Percentiles rank a stretch among this genome's conserved stretches.
Conservation (phyloP, 495 filamentous ascomycete genomes). For the Trichoderma virens region DNA sequence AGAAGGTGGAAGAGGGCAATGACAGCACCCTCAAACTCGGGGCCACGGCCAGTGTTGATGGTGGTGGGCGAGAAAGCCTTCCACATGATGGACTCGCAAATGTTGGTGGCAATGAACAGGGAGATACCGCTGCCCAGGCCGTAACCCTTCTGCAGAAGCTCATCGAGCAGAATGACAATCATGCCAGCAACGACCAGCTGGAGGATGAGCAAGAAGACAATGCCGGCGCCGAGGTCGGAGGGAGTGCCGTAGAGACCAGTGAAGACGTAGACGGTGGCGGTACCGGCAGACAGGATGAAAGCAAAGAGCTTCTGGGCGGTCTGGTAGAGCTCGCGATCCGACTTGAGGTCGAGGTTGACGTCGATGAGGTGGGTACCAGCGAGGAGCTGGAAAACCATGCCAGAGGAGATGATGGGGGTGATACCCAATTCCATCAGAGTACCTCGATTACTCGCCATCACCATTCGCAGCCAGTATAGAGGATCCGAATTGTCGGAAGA, state of each 20-base stretch:
- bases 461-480: constrained; percentile 99
- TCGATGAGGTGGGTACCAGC: constrained; percentile 99
- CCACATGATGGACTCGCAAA: constrained; percentile 99
- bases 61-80: constrained; percentile 98
- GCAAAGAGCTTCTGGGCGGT: constrained; percentile 99
- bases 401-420: constrained; percentile 97
- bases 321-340: constrained; percentile 98
- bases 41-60: constrained; percentile 98
- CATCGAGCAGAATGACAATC: constrained; percentile 97
- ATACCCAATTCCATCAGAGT: constrained; percentile 99
- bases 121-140: constrained; percentile 97
- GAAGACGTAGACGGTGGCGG: constrained; percentile 93
- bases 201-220: constrained; percentile 94
- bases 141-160: constrained; percentile 99
- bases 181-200: constrained; percentile 95
- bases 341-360: constrained; percentile 98
- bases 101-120: constrained; percentile 99
- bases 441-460: constrained; percentile 97
- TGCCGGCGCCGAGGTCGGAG: constrained; percentile 90
- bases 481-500: constrained; percentile 96
- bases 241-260: constrained; percentile 97
- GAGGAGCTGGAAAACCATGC: constrained; percentile 99
- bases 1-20: constrained; percentile 98
- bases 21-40: constrained; percentile 98
- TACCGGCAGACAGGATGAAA: constrained; percentile 93